A percentile compares a stretch with the other conserved stretches of the same genome.
Evolutionary conservation across 2,329 filamentous ascomycete species (phyloP).

Genomic region (Chaetomium strumarium): DNA sequence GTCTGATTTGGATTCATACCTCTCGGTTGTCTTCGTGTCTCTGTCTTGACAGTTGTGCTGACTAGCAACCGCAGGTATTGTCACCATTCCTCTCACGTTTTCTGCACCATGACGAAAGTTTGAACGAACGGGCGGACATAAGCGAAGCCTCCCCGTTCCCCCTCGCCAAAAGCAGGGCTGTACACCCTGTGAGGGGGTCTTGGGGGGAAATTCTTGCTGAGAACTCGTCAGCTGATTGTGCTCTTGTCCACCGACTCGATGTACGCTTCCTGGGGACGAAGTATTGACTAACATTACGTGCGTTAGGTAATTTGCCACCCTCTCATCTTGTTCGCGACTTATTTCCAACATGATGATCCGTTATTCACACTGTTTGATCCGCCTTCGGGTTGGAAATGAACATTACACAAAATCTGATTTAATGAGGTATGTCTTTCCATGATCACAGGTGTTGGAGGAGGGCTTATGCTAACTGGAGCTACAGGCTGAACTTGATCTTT

Average conservation of each 20-base stretch:
- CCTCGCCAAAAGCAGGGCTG: slow-evolving; percentile 50
- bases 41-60: slow-evolving; percentile 29
- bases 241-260: slow-evolving; percentile 24
- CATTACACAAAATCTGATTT: slow-evolving; percentile 50
- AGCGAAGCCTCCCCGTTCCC: slow-evolving; percentile 45
- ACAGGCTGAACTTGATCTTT: slow-evolving; percentile 24
- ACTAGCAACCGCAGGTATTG: slow-evolving; percentile 41
- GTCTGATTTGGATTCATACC: slow-evolving; percentile 46
- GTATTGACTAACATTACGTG: slow-evolving; percentile 23
- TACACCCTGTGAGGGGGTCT: slow-evolving; percentile 54
- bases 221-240: slow-evolving; percentile 57
- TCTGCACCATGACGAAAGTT: slow-evolving; percentile 52
- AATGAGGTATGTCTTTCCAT: slow-evolving; percentile 35
- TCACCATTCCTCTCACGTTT: slow-evolving; percentile 16
- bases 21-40: slow-evolving; percentile 22
- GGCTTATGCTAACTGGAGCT: slow-evolving; percentile 12
- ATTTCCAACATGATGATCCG: slow-evolving; percentile 43
- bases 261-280: slow-evolving; percentile 23
- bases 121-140: slow-evolving; percentile 69
- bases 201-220: slow-evolving; percentile 54
- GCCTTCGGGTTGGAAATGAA: slow-evolving; percentile 45
- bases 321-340: slow-evolving; percentile 19
- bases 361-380: slow-evolving; percentile 59
- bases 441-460: not conserved
- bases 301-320: slow-evolving; percentile 26